phyloP scores from a whole-genome alignment of 768 basidiomycete genomes.

The Lentinula boryana region DNA sequence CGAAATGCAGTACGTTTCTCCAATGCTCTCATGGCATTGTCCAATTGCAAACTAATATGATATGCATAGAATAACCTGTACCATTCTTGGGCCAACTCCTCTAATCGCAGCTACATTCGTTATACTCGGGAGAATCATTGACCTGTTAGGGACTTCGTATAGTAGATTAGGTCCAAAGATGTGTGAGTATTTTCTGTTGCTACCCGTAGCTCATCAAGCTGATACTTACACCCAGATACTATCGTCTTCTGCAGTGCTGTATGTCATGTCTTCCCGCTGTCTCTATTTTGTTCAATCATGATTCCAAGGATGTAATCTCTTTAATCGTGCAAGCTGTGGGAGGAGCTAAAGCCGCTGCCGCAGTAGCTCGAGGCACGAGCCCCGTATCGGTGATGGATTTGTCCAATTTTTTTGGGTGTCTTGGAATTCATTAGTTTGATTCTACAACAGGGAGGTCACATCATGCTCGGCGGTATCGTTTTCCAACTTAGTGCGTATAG shows the following conservation, averaged over 20 bases:
- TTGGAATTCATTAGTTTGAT: neutral
- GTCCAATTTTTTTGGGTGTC: too few relatives aligned
- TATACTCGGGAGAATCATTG: conserved; percentile 34
- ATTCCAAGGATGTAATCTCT: conserved; percentile 1
- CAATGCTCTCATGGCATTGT: neutral
- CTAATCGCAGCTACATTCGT: conserved; percentile 43
- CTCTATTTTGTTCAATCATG: neutral
- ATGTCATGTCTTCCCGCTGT: neutral
- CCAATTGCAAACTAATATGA: neutral
- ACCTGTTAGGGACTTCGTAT: conserved; percentile 26
- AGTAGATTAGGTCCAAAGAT: conserved; percentile 26
- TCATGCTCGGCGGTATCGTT: conserved; percentile 5
- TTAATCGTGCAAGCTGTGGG: conserved; percentile 4
- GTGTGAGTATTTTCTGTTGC: conserved; percentile 20
- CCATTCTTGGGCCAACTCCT: conserved; percentile 43
- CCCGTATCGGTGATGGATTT: neutral
- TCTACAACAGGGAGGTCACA: neutral
- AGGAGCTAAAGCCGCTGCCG: conserved; percentile 1
- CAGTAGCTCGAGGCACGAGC: neutral
- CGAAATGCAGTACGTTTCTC: conserved; percentile 28
- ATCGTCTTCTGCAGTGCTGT: conserved; percentile 1
- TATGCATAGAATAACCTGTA: conserved; percentile 28
- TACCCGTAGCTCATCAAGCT: neutral
- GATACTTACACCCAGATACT: neutral
- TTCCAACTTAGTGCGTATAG: neutral